Percentiles rank a stretch among this genome's conserved stretches.
phyloP scores from a whole-genome alignment of 495 filamentous ascomycete species.

The Neurospora tetraspora region DNA sequence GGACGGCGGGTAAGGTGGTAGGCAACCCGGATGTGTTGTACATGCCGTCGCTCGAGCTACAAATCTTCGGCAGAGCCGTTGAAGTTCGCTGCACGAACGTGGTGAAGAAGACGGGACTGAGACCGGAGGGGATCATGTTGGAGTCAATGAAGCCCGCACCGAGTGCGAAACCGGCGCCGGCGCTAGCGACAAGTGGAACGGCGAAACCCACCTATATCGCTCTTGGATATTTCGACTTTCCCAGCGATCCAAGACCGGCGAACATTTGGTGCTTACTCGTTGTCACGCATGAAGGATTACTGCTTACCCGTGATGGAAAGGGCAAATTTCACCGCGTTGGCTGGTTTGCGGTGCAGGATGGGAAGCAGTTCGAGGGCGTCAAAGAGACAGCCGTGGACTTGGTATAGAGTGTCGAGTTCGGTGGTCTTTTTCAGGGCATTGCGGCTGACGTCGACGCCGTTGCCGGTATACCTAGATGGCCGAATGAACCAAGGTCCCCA shows the following conservation, averaged over 20 bases:
- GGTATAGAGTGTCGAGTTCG: not conserved
- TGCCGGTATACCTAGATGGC: too few species aligned
- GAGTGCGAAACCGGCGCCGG: not conserved
- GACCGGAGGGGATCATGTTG: not conserved
- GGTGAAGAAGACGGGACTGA: not conserved
- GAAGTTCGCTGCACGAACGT: not conserved
- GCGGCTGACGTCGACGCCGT: not conserved
- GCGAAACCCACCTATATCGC: not conserved
- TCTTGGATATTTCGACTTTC: not conserved
- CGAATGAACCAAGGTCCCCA: not conserved
- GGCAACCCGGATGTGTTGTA: slow-evolving; percentile 1
- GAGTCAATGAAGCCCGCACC: not conserved
- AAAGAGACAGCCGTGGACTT: not conserved
- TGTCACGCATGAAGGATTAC: not conserved
- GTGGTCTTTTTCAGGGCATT: not conserved
- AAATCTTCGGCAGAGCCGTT: not conserved
- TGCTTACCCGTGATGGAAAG: not conserved
- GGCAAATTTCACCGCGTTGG: not conserved
- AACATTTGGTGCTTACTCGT: not conserved
- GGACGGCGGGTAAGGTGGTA: too few species aligned
- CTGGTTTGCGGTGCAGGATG: not conserved
- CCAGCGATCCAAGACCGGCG: not conserved
- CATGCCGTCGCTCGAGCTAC: not conserved
- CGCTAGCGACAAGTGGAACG: not conserved
- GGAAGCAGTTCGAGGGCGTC: not conserved